Evolutionary conservation across 306 rosid genomes (phyloP).

Genomic region (Astragalus membranaceus): DNA sequence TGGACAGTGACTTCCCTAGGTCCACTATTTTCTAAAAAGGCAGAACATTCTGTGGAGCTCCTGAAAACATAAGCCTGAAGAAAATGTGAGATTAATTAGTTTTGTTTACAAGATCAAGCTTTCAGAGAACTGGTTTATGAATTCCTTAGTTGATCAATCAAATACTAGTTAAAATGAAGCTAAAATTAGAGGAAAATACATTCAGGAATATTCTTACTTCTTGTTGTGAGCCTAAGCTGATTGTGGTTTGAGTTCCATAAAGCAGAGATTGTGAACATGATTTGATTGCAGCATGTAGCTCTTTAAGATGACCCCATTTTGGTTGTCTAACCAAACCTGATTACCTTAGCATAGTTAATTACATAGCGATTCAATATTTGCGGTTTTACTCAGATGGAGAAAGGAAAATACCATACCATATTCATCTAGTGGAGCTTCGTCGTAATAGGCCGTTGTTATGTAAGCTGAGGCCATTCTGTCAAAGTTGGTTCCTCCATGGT

Average conservation of each 20-base stretch:
- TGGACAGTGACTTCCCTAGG: not conserved
- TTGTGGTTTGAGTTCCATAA: constrained; percentile 23
- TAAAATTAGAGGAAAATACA: not conserved
- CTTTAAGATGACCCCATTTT: constrained; percentile 75
- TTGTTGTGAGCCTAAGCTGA: constrained; percentile 32
- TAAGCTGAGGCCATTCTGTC: constrained; percentile 35
- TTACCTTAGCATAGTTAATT: constrained; percentile 2
- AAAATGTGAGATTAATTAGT: not conserved
- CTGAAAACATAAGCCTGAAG: constrained; percentile 44
- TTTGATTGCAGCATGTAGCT: constrained; percentile 60
- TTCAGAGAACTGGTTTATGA: not conserved
- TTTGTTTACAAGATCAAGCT: not conserved
- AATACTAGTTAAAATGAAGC: not conserved
- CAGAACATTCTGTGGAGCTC: constrained; percentile 34
- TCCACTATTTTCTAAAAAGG: constrained; percentile 41
- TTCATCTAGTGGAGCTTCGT: constrained; percentile 48
- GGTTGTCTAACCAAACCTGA: constrained; percentile 63
- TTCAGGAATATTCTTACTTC: constrained; percentile 19
- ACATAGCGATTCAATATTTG: not conserved
- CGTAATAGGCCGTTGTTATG: constrained; percentile 37
- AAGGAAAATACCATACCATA: constrained; percentile 31
- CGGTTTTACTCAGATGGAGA: not conserved
- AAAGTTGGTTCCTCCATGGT: constrained; percentile 59
- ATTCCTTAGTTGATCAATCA: not conserved
- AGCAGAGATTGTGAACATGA: constrained; percentile 42